Evolutionary conservation across 2,329 filamentous ascomycete genomes (phyloP).

Genomic region (Penicillium verrucosum): DNA sequence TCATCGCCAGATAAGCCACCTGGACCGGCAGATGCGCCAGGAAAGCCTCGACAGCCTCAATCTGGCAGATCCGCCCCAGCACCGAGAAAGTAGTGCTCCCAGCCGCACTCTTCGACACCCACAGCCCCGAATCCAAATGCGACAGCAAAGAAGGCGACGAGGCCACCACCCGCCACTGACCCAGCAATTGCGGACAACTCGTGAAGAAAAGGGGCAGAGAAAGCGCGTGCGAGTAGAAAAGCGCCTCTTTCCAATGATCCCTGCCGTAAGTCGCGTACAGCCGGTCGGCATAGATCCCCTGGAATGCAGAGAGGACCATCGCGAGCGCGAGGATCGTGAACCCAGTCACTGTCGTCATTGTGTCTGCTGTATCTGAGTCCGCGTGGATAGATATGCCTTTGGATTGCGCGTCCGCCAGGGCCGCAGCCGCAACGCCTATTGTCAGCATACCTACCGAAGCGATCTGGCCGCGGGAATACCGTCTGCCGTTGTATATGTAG

Average conservation of each 20-base stretch:
- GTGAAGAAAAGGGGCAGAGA: constrained; percentile 46
- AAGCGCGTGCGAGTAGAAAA: constrained; percentile 78
- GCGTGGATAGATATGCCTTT: constrained; percentile 56
- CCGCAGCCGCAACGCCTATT: constrained; percentile 78
- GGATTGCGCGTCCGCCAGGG: constrained; percentile 80
- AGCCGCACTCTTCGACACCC: background rate
- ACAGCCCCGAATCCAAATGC: background rate
- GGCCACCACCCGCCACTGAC: constrained; percentile 37
- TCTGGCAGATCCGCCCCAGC: constrained; percentile 12
- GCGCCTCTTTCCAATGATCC: constrained; percentile 85
- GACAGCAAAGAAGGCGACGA: constrained; percentile 34
- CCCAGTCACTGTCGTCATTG: constrained; percentile 54
- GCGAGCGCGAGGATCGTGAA: constrained; percentile 81
- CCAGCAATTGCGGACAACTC: constrained; percentile 33
- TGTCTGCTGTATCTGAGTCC: constrained; percentile 29
- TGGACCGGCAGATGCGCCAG: constrained; percentile 34
- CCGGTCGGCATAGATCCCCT: constrained; percentile 92
- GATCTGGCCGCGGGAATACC: constrained; percentile 76
- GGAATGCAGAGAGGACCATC: constrained; percentile 85
- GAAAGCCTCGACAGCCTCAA: constrained; percentile 23
- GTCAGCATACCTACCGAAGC: constrained; percentile 80
- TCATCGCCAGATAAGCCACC: constrained; percentile 41
- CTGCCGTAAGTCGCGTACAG: constrained; percentile 80
- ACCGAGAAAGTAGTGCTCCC: constrained; percentile 12
- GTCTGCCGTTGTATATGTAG: constrained; percentile 72